phyloP scores from a whole-genome alignment of 371 early-diverging fungal genomes.

The Mucor velutinosus region DNA sequence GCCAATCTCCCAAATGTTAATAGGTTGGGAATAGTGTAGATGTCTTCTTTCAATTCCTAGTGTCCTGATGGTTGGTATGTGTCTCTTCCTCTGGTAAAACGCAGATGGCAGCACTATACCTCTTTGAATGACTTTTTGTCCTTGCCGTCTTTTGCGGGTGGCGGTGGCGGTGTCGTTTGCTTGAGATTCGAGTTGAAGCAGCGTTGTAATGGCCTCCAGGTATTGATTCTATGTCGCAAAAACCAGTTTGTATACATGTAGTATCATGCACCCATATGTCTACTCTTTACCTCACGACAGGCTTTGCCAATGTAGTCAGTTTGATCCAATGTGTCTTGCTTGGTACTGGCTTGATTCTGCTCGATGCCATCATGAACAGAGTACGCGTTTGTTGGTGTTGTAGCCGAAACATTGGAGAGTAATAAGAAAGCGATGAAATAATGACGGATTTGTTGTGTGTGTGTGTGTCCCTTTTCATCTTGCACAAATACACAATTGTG shows the following conservation, averaged over 20 bases:
- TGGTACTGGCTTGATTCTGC: not conserved
- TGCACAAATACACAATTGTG: too few relatives aligned
- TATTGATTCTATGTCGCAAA: not conserved
- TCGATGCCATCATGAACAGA: not conserved
- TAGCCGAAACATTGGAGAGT: not conserved
- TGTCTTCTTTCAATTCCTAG: constrained; percentile 64
- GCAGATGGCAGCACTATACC: not conserved
- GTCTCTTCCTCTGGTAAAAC: too few relatives aligned
- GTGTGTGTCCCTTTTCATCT: too few relatives aligned
- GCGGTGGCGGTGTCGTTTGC: not conserved
- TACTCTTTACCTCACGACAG: not conserved
- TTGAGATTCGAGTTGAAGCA: not conserved
- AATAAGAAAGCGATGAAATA: too few relatives aligned
- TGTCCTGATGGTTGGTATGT: not conserved
- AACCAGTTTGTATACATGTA: not conserved
- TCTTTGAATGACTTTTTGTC: not conserved
- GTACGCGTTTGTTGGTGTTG: not conserved
- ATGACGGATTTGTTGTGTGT: too few relatives aligned
- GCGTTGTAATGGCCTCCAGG: not conserved
- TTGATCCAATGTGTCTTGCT: not conserved
- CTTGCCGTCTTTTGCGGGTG: not conserved
- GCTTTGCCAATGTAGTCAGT: not conserved
- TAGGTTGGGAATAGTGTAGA: constrained; percentile 88
- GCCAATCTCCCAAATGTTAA: constrained; percentile 79
- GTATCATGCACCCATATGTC: not conserved